Percentiles rank a stretch among this genome's conserved stretches.
These are phyloP conservation scores for Cyberlindnera japonica DNA, from an alignment of 805 yeast genomes.

Conservation along the genomic window DNA sequence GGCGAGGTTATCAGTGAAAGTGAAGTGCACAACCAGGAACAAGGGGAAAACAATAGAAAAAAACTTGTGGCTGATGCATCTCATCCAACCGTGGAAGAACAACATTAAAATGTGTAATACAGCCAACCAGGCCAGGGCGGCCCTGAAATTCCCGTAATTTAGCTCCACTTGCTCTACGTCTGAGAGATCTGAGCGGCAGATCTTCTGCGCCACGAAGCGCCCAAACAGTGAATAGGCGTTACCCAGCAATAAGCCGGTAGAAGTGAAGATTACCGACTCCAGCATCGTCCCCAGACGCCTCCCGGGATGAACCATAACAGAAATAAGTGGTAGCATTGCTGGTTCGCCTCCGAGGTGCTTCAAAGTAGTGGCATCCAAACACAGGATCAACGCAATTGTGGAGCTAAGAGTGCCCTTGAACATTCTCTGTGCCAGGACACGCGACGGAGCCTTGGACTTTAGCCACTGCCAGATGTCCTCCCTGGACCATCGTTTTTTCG, in stretches of 20 bases:
- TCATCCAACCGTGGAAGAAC: constrained; percentile 46
- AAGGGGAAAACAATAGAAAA: constrained; percentile 45
- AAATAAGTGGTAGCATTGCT: constrained; percentile 41
- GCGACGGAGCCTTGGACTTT: constrained; percentile 16
- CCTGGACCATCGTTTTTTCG: not conserved
- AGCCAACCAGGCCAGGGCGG: constrained; percentile 42
- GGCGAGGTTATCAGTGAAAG: constrained; percentile 36
- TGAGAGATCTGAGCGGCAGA: constrained; percentile 27
- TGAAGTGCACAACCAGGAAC: constrained; percentile 49
- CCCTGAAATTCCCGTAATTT: constrained; percentile 32
- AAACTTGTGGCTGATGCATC: constrained; percentile 43
- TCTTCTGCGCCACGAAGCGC: constrained; percentile 38
- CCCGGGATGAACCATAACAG: constrained; percentile 49
- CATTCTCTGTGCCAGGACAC: constrained; percentile 35
- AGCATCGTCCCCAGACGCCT: constrained; percentile 46
- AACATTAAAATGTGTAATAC: constrained; percentile 44
- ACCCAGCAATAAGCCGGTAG: constrained; percentile 40
- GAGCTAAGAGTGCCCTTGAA: constrained; percentile 36
- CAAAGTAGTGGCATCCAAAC: constrained; percentile 36
- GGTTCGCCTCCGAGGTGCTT: constrained; percentile 37
- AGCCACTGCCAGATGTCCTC: constrained; percentile 1
- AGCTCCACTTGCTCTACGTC: constrained; percentile 25
- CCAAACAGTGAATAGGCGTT: constrained; percentile 40
- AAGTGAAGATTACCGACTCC: constrained; percentile 38
- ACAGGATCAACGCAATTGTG: constrained; percentile 40